These are phyloP conservation scores for Lachancea dasiensis DNA, from an alignment of 805 yeast species.

Conservation along the genomic window DNA sequence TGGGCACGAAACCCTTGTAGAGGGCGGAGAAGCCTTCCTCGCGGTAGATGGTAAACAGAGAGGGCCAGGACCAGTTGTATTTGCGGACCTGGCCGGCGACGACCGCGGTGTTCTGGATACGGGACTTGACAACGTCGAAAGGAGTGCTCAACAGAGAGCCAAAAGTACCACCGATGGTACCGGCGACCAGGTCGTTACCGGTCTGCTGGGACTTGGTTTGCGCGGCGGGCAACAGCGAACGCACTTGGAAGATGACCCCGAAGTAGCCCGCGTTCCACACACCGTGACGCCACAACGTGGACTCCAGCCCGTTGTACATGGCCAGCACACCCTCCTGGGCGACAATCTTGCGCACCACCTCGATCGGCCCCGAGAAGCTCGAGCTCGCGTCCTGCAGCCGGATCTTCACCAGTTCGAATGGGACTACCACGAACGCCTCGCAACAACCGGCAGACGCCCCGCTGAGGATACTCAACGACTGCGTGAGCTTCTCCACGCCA, in stretches of 20 bases:
- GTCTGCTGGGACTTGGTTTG: conserved; percentile 67
- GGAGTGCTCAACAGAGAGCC: conserved; percentile 97
- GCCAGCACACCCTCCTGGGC: conserved; percentile 74
- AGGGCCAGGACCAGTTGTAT: conserved; percentile 89
- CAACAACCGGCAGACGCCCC: conserved; percentile 99
- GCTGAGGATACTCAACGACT: conserved; percentile 78
- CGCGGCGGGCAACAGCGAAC: conserved; percentile 73
- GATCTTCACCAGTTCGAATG: conserved; percentile 93
- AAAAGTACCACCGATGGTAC: conserved; percentile 93
- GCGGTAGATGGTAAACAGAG: conserved; percentile 57
- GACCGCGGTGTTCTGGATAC: conserved; percentile 74
- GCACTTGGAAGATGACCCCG: conserved; percentile 86
- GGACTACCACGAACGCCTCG: conserved; percentile 95
- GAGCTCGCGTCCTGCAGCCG: conserved; percentile 86
- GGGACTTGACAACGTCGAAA: conserved; percentile 93
- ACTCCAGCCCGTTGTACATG: conserved; percentile 90
- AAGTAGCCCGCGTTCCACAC: conserved; percentile 98
- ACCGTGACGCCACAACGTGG: conserved; percentile 95
- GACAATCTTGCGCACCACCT: conserved; percentile 69
- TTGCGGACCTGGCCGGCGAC: conserved; percentile 73
- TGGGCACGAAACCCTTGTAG: conserved; percentile 95
- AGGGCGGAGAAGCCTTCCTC: conserved; percentile 93
- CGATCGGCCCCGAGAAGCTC: conserved; percentile 76
- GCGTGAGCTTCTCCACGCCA: conserved; percentile 65
- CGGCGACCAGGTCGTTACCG: conserved; percentile 81